Evolutionary conservation across 83 land plant species (phyloP), one percentile per base, ranked within the genome.

Genomic region (Picea abies): DNA sequence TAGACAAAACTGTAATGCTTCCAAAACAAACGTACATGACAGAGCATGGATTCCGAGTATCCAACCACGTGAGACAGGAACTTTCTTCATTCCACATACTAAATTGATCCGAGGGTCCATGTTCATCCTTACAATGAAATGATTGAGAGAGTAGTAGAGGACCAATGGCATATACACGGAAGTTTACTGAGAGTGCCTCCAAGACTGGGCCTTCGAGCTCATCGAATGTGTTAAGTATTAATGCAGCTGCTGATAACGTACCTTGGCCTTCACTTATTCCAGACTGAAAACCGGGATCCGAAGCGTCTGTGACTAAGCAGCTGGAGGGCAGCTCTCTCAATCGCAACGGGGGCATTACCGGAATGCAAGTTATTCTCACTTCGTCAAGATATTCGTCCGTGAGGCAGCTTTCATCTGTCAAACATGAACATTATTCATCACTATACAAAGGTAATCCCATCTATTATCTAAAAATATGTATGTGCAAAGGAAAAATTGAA

Each of bases 161-260:
- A 32, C 86, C 88, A 15, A 89, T 22, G 49, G 87, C n/a, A 80
- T 72, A 87, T 15, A 85, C 4, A 14, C 87, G 87, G 20, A 83
- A n/a, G 20, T 79, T 56, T 0, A 20, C 0, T 3, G 65, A n/a
- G 23, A 89, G 35, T 5, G 87, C 87, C 11, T 76, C 63, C 4
- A 89, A 4, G 5, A 60, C 87, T 6, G 61, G 80, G 0, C 63
- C 32, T 69, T 89, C 91, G 14, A 89, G 80, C 10, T 69, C 84
- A 19, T 84, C 81, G 47, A 81, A 84, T 44, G 88, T 89, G 78
- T 89, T 89, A 17, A 86, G 23, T 65, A 89, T 15, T 41, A 89
- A 56, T 14, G 80, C 88, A 9, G n/a, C 12, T 0, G 83, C 86
- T 49, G 17, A 81, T 20, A 63, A 17, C 5, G 83, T 82, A 35